Evolutionary conservation across 2,329 filamentous ascomycete species (phyloP).

Genomic region (Neofusicoccum umdonicola): DNA sequence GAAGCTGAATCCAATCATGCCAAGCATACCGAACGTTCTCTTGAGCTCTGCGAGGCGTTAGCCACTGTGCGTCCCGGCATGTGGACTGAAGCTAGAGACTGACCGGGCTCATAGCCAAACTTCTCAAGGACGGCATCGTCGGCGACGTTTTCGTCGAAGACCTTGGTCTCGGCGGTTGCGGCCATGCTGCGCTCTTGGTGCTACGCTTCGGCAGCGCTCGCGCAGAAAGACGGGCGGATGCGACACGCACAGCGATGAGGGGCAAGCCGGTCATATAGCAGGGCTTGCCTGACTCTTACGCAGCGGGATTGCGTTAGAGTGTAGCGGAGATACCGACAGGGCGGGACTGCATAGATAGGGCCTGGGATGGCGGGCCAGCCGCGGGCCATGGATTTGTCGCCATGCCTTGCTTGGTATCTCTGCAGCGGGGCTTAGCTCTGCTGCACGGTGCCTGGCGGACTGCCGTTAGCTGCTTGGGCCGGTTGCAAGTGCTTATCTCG

Average conservation of each 20-base stretch:
- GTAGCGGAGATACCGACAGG: neutral
- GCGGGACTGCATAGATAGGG: neutral
- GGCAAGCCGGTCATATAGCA: neutral
- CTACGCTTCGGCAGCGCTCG: neutral
- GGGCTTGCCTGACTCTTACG: neutral
- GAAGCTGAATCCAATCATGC: slow-evolving; percentile 61
- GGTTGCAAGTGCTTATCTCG: slow-evolving; percentile 2
- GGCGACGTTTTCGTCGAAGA: neutral
- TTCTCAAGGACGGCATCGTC: slow-evolving; percentile 42
- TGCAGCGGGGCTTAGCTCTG: neutral
- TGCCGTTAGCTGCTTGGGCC: neutral
- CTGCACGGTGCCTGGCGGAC: neutral
- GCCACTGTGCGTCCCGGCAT: neutral
- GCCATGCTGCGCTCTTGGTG: neutral
- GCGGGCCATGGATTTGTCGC: neutral
- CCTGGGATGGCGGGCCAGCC: neutral
- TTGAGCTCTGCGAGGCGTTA: slow-evolving; percentile 49
- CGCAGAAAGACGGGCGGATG: no score
- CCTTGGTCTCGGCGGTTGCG: neutral
- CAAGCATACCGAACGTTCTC: slow-evolving; percentile 54
- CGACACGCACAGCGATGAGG: no score
- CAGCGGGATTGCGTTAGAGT: neutral
- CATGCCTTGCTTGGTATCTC: neutral
- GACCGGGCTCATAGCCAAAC: slow-evolving; percentile 42
- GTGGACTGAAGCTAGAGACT: neutral